A percentile compares a stretch with the other conserved stretches of the same genome.
These are phyloP conservation scores for Lachancea lanzarotensis DNA, from an alignment of 805 yeast species.

Conservation along the genomic window DNA sequence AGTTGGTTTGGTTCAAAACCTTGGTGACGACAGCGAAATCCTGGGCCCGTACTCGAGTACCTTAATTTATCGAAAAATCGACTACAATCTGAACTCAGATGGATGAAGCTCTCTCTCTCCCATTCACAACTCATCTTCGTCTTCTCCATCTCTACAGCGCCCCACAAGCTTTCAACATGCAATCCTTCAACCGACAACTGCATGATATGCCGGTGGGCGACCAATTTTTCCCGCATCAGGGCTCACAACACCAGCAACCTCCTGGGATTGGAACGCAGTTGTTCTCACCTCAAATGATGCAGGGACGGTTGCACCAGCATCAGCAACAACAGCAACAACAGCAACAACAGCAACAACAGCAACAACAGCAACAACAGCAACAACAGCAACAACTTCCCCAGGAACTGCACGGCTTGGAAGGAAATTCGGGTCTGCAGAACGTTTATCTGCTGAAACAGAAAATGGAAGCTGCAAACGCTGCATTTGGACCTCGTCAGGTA, in stretches of 20 bases:
- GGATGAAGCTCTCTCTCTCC: no score
- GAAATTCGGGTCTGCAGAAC: slow-evolving; percentile 18
- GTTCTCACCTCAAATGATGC: slow-evolving; percentile 27
- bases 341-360: slow-evolving; percentile 17
- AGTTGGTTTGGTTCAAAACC: no score
- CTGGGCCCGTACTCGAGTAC: no score
- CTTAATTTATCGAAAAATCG: no score
- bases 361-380: slow-evolving; percentile 11
- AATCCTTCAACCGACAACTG: slow-evolving; percentile 22
- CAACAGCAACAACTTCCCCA: slow-evolving; percentile 18
- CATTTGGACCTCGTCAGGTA: slow-evolving; percentile 12
- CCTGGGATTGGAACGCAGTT: slow-evolving; percentile 27
- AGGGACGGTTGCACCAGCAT: slow-evolving; percentile 17
- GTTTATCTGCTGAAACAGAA: slow-evolving; percentile 27
- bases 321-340: slow-evolving; percentile 15
- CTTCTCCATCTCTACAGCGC: no score
- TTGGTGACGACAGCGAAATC: no score
- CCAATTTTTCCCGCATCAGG: slow-evolving; percentile 23
- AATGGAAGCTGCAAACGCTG: slow-evolving; percentile 17
- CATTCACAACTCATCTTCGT: no score
- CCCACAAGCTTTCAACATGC: neutral
- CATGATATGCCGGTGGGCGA: slow-evolving; percentile 27
- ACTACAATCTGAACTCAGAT: no score
- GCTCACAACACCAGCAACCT: slow-evolving; percentile 16
- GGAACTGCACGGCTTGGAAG: slow-evolving; percentile 13